Evolutionary conservation across 192 early-diverging fungal species (phyloP).

Genomic region (Dissophora globulifera): DNA sequence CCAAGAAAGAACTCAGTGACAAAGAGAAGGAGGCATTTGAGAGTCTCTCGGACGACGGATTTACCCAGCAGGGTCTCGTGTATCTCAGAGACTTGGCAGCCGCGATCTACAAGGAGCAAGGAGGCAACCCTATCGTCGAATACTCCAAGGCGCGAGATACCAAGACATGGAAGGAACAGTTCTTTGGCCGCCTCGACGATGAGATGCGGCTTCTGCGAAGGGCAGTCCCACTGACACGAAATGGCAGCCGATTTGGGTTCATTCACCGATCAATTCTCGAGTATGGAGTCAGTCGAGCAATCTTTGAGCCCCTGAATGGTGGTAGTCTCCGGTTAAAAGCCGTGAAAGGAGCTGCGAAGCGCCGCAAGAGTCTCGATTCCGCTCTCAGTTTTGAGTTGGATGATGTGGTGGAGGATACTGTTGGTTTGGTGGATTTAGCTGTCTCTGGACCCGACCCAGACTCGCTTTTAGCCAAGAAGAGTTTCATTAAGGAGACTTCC

Average conservation of each 20-base stretch:
- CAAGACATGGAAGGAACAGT: no score
- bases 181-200: no score
- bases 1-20: no score
- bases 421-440: not conserved
- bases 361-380: no score
- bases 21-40: no score
- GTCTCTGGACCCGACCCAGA: not conserved
- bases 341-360: no score
- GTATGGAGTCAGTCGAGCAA: not conserved
- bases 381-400: no score
- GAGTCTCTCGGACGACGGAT: not conserved
- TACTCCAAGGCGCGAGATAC: no score
- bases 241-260: not conserved
- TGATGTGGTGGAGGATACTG: no score
- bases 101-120: not conserved
- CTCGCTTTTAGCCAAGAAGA: not conserved
- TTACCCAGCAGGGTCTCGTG: not conserved
- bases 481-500: conserved; percentile 5
- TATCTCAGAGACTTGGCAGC: not conserved
- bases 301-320: not conserved
- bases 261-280: conserved; percentile 2
- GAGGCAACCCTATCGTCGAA: not conserved
- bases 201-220: not conserved
- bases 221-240: not conserved
- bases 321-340: no score